A percentile compares a stretch with the other conserved stretches of the same genome.
Conservation (phyloP, 2,329 filamentous ascomycete genomes). For the Talaromyces sp. region DNA sequence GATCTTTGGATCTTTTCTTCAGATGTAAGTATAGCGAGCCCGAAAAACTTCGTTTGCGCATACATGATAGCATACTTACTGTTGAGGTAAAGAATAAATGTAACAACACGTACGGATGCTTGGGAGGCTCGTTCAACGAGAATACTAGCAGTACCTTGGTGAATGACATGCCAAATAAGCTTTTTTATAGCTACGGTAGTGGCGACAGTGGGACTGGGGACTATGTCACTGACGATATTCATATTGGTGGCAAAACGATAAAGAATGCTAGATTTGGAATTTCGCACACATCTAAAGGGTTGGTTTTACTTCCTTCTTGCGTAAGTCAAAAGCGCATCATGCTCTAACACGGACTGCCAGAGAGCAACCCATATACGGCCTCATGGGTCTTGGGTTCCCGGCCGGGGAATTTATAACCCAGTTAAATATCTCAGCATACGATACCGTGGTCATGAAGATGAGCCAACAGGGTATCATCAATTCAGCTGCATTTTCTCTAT, state of each 20-base stretch:
- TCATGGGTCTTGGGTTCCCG: background rate
- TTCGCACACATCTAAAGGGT: background rate
- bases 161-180: background rate
- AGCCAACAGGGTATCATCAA: background rate
- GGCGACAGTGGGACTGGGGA: background rate
- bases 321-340: background rate
- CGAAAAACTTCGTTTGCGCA: background rate
- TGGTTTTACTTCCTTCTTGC: background rate
- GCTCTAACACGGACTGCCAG: background rate
- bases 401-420: background rate
- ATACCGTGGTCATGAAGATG: background rate
- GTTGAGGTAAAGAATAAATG: background rate
- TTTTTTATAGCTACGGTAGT: background rate
- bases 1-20: constrained; percentile 53
- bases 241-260: background rate
- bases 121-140: background rate
- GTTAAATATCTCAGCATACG: background rate
- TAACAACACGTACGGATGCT: background rate
- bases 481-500: background rate
- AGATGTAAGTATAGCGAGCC: background rate
- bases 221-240: constrained; percentile 3
- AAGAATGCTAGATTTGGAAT: constrained; percentile 3
- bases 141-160: constrained; percentile 1
- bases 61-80: background rate
- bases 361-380: background rate